phyloP scores from a whole-genome alignment of 2,329 filamentous ascomycete genomes.

The Fusarium piperis region DNA sequence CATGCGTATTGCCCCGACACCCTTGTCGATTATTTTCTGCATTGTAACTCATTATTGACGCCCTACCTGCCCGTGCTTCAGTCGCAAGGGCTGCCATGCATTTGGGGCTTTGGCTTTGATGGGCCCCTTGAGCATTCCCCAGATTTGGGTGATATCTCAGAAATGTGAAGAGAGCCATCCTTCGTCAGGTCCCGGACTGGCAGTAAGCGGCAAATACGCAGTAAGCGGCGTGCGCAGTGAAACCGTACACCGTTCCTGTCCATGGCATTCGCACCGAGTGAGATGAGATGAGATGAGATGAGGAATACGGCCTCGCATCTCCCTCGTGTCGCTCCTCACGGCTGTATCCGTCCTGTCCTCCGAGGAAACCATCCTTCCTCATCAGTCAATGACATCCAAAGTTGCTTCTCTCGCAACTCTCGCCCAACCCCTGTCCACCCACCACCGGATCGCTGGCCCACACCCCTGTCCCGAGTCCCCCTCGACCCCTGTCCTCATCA shows the following conservation, averaged over 20 bases:
- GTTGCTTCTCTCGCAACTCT: constrained; percentile 1
- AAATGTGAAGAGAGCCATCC: not conserved
- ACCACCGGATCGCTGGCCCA: constrained; percentile 26
- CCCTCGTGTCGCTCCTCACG: constrained; percentile 3
- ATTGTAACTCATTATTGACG: constrained; percentile 18
- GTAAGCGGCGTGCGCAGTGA: not conserved
- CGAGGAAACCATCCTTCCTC: not conserved
- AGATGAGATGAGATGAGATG: not conserved
- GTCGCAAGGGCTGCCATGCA: constrained; percentile 10
- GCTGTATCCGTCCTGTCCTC: not conserved
- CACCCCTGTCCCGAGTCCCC: constrained; percentile 18
- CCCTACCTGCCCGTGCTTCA: constrained; percentile 19
- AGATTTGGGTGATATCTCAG: constrained; percentile 29
- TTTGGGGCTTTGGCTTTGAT: not conserved
- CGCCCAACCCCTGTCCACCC: not conserved
- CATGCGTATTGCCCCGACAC: constrained; percentile 30
- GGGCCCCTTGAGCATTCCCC: constrained; percentile 39
- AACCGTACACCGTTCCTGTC: not conserved
- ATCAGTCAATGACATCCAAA: constrained; percentile 1
- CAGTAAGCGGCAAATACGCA: constrained; percentile 11
- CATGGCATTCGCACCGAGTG: not conserved
- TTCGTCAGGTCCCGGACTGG: not conserved
- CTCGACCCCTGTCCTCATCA: constrained; percentile 18
- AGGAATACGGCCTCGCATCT: not conserved
- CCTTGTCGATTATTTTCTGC: constrained; percentile 29